Base-by-base conservation (phyloP, 1,139 yeast species). In the Lodderomyces orthopsilosis region DNA sequence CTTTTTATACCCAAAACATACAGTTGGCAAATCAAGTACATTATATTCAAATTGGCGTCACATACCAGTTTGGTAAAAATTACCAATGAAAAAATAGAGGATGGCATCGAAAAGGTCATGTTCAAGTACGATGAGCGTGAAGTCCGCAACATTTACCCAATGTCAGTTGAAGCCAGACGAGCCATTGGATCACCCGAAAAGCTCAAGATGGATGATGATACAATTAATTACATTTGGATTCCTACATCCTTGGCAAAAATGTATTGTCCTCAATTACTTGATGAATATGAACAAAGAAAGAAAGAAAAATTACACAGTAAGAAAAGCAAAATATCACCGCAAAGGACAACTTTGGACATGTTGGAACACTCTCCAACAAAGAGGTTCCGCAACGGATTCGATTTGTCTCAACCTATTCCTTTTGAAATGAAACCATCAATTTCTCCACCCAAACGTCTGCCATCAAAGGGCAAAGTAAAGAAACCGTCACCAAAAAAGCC, bases 211-310 rank as follows among this genome's bases (percentile, higher is more conserved):
- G 34, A n/a, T 27, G 32, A 15, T 8, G 34, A 17, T 30, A 15
- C 19, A n/a, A 30, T 38, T 9, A 41, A 27, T 19, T 45, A 45
- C 17, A 38, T 53, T 9, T 56, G 60, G 59, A 37, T 56, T 13
- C 61, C 62, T 1, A 37, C 30, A 30, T 44, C 46, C 6, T 34
- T 56, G 18, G 45, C 55, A 4, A 33, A 41, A 19, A 41, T 46
- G 18, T 49, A 45, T 4, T 46, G 47, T 35, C 44, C 50, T 2
- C 38, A 38, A 6, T 19, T 55, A 18, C 35, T 55, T 6, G 24
- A 30, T 6, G 40, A 42, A 2, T 54, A 43, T 37, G 42, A 45
- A n/a, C 35, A 38, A 17, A 18, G 33, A 12, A 46, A 24, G 14
- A 18, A 44, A 23, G 46, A 45, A 10, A 12, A 26, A 7, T 45